Evolutionary conservation across 2,329 filamentous ascomycete genomes (phyloP).

Genomic region (Botryotinia globosa): DNA sequence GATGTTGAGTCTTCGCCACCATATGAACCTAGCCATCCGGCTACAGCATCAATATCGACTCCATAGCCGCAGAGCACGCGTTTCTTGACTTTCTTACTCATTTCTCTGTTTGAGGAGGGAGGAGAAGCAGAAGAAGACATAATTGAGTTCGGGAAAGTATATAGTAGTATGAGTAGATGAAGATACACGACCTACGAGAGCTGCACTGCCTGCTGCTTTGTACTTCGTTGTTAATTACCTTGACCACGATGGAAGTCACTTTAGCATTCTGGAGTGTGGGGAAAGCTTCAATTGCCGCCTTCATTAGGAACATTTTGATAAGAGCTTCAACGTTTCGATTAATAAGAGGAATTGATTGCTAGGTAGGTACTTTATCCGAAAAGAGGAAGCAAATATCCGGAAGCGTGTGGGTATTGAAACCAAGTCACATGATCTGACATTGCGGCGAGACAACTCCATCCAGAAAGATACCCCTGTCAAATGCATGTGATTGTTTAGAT

Average conservation of each 20-base stretch:
- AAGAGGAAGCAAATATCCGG: neutral
- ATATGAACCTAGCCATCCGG: constrained; percentile 73
- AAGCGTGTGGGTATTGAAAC: neutral
- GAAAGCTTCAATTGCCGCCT: neutral
- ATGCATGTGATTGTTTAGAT: constrained; percentile 15
- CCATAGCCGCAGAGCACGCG: constrained; percentile 59
- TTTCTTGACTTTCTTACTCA: constrained; percentile 45
- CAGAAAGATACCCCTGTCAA: neutral
- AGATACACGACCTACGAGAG: neutral
- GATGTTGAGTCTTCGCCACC: constrained; percentile 69
- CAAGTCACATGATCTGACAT: neutral
- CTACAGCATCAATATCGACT: constrained; percentile 73
- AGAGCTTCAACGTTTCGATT: neutral
- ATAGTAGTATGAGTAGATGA: neutral
- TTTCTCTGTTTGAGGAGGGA: neutral
- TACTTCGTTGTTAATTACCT: neutral
- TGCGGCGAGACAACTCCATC: neutral
- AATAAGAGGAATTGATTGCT: constrained; percentile 8
- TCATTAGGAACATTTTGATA: neutral
- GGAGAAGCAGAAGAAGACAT: neutral
- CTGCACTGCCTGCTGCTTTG: neutral
- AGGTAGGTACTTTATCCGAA: neutral
- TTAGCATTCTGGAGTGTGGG: constrained; percentile 1
- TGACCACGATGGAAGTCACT: neutral
- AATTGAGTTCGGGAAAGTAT: neutral